Evolutionary conservation across 1,284 basidiomycete genomes (phyloP).

Genomic region (Boletus nobilissimus): DNA sequence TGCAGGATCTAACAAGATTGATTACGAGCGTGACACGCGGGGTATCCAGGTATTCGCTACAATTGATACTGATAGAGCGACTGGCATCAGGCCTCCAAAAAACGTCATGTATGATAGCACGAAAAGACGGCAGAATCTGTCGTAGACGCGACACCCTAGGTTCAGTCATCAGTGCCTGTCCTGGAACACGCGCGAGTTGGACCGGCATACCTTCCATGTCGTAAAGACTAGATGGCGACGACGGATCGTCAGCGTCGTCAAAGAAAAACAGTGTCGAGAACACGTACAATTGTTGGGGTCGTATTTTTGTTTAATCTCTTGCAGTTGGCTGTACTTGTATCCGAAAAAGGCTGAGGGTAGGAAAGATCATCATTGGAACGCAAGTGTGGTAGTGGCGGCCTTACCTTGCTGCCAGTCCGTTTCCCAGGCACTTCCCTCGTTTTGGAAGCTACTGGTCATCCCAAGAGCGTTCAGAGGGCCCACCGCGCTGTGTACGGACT

Average conservation of each 20-base stretch:
- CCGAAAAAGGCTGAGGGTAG: constrained; percentile 25
- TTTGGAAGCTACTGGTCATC: constrained; percentile 25
- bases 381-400: neutral
- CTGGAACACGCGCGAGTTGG: neutral
- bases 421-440: constrained; percentile 26
- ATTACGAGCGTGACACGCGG: too few species aligned
- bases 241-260: neutral
- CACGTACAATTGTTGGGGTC: constrained; percentile 25
- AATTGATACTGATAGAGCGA: neutral
- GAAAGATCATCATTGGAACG: neutral
- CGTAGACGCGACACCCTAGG: neutral
- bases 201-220: neutral
- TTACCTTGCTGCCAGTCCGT: constrained; percentile 25
- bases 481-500: constrained; percentile 15
- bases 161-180: neutral
- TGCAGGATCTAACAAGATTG: too few species aligned
- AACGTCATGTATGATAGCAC: neutral
- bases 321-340: constrained; percentile 21
- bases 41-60: too few species aligned
- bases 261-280: neutral
- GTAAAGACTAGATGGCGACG: neutral
- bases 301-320: constrained; percentile 23
- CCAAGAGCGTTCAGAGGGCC: constrained; percentile 20
- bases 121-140: neutral
- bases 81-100: too few species aligned